These are phyloP conservation scores for Aspergillus floridensis DNA, from an alignment of 2,329 filamentous ascomycete species.

Conservation along the genomic window DNA sequence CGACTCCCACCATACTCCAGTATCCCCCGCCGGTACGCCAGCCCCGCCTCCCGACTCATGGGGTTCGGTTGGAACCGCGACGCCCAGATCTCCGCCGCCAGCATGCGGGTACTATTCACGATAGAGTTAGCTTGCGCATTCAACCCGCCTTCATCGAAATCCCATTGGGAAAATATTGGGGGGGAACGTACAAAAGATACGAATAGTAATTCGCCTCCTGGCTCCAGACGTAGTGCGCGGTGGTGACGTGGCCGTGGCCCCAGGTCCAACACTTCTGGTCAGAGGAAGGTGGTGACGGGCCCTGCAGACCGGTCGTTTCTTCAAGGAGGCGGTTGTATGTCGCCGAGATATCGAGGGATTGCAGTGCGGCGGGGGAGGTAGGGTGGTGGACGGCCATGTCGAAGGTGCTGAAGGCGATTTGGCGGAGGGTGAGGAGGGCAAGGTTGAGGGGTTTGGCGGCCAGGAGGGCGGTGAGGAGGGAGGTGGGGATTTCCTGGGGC, in stretches of 20 bases:
- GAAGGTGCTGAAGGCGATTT: conserved; percentile 2
- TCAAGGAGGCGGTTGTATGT: neutral
- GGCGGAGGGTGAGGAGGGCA: neutral
- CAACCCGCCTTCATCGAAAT: no score
- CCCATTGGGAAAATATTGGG: no score
- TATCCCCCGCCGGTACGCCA: neutral
- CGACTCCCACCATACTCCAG: neutral
- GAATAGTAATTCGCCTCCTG: conserved; percentile 6
- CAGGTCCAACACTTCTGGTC: neutral
- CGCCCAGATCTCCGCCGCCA: conserved; percentile 2
- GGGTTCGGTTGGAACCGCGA: neutral
- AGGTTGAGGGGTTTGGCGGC: neutral
- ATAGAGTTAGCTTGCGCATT: neutral
- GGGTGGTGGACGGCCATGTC: neutral
- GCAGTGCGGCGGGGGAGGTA: neutral
- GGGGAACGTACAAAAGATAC: conserved; percentile 3
- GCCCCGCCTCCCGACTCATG: neutral
- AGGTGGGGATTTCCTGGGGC: neutral
- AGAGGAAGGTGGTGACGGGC: neutral
- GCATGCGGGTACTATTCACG: neutral
- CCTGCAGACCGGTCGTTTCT: neutral
- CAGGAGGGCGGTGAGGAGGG: neutral
- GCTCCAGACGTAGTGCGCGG: conserved; percentile 2
- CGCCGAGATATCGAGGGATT: neutral
- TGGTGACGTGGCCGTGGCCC: conserved; percentile 5